These are phyloP conservation scores for Penicillium freii DNA, from an alignment of 2,329 filamentous ascomycete genomes.

Conservation along the genomic window DNA sequence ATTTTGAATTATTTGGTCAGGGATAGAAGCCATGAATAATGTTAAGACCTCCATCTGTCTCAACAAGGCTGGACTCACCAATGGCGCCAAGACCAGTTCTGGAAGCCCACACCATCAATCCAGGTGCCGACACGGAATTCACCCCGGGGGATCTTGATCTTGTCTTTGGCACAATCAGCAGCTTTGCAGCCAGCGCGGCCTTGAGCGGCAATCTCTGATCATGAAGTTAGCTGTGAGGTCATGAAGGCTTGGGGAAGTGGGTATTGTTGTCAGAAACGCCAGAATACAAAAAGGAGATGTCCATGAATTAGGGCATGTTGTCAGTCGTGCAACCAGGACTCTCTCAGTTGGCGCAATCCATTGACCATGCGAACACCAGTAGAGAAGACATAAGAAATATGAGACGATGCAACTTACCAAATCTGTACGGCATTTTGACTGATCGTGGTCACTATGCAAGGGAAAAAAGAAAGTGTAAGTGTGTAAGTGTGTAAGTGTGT, in stretches of 20 bases:
- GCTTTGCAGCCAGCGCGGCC: constrained; percentile 73
- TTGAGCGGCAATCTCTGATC: constrained; percentile 66
- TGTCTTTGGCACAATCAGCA: constrained; percentile 67
- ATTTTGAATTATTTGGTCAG: not conserved
- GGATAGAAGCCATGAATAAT: not conserved
- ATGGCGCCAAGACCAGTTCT: constrained; percentile 76
- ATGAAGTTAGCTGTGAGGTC: constrained; percentile 11
- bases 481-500: not conserved
- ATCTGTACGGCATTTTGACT: constrained; percentile 21
- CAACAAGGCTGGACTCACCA: constrained; percentile 62
- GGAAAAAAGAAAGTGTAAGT: not conserved
- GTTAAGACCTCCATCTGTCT: not conserved
- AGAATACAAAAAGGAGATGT: not conserved
- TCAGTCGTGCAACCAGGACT: not conserved
- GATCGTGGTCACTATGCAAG: not conserved
- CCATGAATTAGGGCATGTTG: not conserved
- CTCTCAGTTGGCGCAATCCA: not conserved
- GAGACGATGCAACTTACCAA: constrained; percentile 25
- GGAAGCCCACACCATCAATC: constrained; percentile 61
- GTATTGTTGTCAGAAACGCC: not conserved
- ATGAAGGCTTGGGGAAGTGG: not conserved
- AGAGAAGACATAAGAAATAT: not conserved
- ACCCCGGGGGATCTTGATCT: constrained; percentile 72
- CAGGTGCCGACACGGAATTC: constrained; percentile 74
- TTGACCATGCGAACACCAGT: not conserved